Base-by-base conservation (phyloP, 176 grass and related monocot genomes). In the Raddia guianensis region DNA sequence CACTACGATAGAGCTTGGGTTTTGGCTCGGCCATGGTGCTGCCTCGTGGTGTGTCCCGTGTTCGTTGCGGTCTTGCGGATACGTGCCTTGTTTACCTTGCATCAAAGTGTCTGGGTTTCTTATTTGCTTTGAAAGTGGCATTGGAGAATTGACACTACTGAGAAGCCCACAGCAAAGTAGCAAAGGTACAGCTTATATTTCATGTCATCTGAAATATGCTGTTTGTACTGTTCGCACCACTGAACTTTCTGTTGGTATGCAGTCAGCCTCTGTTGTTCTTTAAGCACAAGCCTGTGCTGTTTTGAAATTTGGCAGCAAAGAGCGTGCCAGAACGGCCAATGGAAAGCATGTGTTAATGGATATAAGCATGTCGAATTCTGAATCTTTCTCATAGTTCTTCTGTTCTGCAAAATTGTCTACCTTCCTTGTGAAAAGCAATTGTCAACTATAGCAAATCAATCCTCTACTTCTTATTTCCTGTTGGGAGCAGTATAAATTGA, bases 241-340 rank as follows among this genome's bases (percentile, higher is more conserved):
- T 43, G 8, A 50, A 59, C n/a, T 59, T 52, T 76, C 27, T 65
- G 27, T 66, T 21, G 32, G 66, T 49, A 83, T 71, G 43, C 59
- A 89, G 27, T 49, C 83, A 83, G 79, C 68, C 14, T 92, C 74
- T 86, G 86, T 83, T 32, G 83, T 92, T 74, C 27, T 27, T 27
- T 27, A 1, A 27, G 27, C 27, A 27, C 27, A 27, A 27, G 27
- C 27, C 14, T 92, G 79, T 86, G 86, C 86, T 32, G 83, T 92
- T 74, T 57, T 92, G 63, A 89, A 92, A 43, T 92, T 75, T 71
- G 86, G 80, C 59, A 83, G 45, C 14, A 89, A 92, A 83, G 90
- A 89, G 67, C 79, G 89, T 62, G 83, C 83, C 80, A 69, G 82
- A 42, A 86, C 75, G 51, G 63, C 90, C 45, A 70, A 70, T 89